Evolutionary conservation across 768 basidiomycete genomes (phyloP), one percentile per base, ranked within the genome.

Genomic region (Naematelia aurantialba): DNA sequence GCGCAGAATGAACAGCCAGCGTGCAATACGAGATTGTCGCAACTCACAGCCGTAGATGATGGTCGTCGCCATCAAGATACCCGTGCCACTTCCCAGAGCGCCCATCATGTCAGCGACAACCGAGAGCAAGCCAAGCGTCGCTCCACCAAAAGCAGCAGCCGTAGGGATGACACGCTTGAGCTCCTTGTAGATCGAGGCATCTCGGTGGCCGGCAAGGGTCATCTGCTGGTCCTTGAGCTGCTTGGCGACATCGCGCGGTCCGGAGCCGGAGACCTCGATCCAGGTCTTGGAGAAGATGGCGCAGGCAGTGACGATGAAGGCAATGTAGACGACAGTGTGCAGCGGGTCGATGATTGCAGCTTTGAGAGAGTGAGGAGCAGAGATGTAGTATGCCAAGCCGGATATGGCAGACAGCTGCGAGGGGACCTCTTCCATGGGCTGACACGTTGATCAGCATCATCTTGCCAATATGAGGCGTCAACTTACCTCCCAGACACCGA

Each of bases 201-300:
- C 96, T 67, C 92, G 88, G 78, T 97, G 93, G 59, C 90, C 82
- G 46, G 82, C 82, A 65, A 84, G 81, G 55, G 83, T 94, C 88
- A 97, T 92, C 68, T 90, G 89, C 78, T 97, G 94, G 66, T 98
- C 96, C 81, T 98, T 98, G 73, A 98, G 85, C 75, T 98, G 94
- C 79, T 92, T 94, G 26, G 96, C 96, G 56, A 99, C 86, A 69
- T 99, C 94, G 47, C 96, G 80, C 11, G 94, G 96, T 19, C 96
- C 91, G 55, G 87, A 89, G 14, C 96, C 94, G 1, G 92, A 97
- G 30, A 98, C 91, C 70, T 98, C 94, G 65, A 99, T 98, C 94
- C 96, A 99, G 0, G 94, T 97, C 83, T 98, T 98, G 74, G 90
- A 93, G 82, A 98, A 99, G 66, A 97, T 82, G 13, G 96, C 94